phyloP scores from a whole-genome alignment of 495 filamentous ascomycete species.

The Penicillium roqueforti region DNA sequence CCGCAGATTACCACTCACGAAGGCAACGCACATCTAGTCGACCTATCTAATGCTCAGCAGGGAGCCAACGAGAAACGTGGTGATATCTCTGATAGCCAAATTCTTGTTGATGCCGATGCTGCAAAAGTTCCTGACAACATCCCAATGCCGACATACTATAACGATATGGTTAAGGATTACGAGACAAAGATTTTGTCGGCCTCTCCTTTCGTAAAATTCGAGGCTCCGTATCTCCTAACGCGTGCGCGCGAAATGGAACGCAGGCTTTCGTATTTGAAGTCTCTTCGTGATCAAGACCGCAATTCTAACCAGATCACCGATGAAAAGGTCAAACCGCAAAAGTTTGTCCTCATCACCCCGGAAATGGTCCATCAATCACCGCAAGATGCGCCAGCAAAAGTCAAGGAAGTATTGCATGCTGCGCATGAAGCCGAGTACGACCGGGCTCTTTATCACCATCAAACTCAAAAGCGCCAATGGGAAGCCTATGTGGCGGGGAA shows the following conservation, averaged over 20 bases:
- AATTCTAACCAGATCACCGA: slow-evolving; percentile 47
- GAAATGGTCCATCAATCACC: slow-evolving; percentile 87
- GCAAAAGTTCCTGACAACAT: slow-evolving; percentile 73
- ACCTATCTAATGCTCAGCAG: slow-evolving; percentile 9
- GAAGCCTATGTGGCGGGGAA: slow-evolving; percentile 84
- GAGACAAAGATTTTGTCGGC: slow-evolving; percentile 90
- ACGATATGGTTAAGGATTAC: slow-evolving; percentile 89
- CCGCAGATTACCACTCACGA: background rate
- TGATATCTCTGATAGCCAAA: slow-evolving; percentile 17
- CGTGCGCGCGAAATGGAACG: slow-evolving; percentile 86
- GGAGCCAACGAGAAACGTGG: slow-evolving; percentile 16
- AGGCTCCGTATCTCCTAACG: slow-evolving; percentile 88
- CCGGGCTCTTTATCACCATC: slow-evolving; percentile 87
- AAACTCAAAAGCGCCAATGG: slow-evolving; percentile 93
- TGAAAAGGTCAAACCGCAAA: slow-evolving; percentile 59
- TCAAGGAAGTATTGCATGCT: slow-evolving; percentile 88
- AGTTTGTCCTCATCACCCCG: slow-evolving; percentile 85
- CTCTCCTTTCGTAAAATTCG: slow-evolving; percentile 93
- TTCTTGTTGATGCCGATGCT: slow-evolving; percentile 35
- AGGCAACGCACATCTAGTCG: background rate
- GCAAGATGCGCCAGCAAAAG: slow-evolving; percentile 70
- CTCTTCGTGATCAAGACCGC: slow-evolving; percentile 72
- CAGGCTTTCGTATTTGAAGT: slow-evolving; percentile 71
- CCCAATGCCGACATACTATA: slow-evolving; percentile 87
- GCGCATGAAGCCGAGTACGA: slow-evolving; percentile 96